Base-by-base conservation (phyloP, 352 stramenopile genomes). In the Phytophthora pluvialis region DNA sequence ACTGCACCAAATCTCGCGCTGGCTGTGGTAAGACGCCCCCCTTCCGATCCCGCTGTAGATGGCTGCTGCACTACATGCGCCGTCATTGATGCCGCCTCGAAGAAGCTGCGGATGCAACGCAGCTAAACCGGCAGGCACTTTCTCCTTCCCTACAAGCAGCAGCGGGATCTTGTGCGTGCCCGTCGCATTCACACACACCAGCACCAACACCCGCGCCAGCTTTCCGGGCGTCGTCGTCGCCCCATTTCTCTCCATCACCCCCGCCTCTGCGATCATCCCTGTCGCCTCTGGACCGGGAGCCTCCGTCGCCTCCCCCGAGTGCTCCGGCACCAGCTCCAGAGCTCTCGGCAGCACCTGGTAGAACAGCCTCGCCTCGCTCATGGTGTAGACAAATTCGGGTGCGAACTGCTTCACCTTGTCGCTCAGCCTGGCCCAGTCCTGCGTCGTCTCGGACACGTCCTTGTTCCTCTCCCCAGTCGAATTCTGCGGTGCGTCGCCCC, bases 141-240 rank as follows among this genome's bases (percentile, higher is more conserved):
- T 50, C 8, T 85, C 64, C 32, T 83, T 86, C 11, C 71, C 71
- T n/a, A 89, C 63, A 32, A 87, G 67, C 21, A 87, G 46, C 43
- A 87, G 31, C 39, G 75, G 73, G 18, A 89, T 73, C 54, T 89
- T 86, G 66, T 89, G 77, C 21, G 77, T 76, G 1, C 80, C 80
- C 15, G 77, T 73, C n/a, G 59, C 73, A 40, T 89, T 89, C 3
- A 70, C 60, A 35, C 80, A 87, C 31, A 85, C 36, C 8, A 89
- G 39, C n/a, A 89, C 55, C 46, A 85, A 43, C 11, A 81, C 70
- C 21, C 77, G 61, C 32, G 78, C 67, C 21, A 63, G 73, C 38
- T 75, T 78, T 3, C 66, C 64, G 0, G 45, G n/a, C 1, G 3
- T 39, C 2, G 21, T 3, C 44, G 29, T 44, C 13, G 11, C 56